Evolutionary conservation across 192 early-diverging fungal species (phyloP).

Genomic region (Rhizophagus sp.): DNA sequence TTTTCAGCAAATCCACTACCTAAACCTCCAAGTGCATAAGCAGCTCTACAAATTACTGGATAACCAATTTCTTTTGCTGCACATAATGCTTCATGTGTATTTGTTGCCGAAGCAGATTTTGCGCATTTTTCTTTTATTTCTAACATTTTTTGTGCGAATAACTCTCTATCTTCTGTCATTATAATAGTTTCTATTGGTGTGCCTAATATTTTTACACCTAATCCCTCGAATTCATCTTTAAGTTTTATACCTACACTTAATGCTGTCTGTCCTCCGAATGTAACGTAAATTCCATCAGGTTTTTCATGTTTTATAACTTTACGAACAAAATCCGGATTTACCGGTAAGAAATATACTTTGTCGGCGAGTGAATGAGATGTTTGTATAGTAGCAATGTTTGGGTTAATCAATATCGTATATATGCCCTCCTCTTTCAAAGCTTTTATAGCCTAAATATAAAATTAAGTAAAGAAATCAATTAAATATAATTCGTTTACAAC

Average conservation of each 20-base stretch:
- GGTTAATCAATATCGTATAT: slow-evolving; percentile 96
- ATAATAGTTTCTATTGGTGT: slow-evolving; percentile 93
- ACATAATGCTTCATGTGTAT: slow-evolving; percentile 80
- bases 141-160: slow-evolving; percentile 87
- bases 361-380: slow-evolving; percentile 92
- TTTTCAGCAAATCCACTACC: slow-evolving; percentile 93
- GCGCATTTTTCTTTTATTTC: slow-evolving; percentile 87
- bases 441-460: slow-evolving; percentile 84
- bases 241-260: slow-evolving; percentile 94
- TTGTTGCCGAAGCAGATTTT: slow-evolving; percentile 85
- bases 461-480: background rate
- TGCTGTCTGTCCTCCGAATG: slow-evolving; percentile 97
- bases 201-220: slow-evolving; percentile 89
- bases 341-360: slow-evolving; percentile 93
- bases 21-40: slow-evolving; percentile 94
- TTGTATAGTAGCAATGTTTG: slow-evolving; percentile 99
- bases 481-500: background rate
- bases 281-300: slow-evolving; percentile 93
- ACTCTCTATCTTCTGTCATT: slow-evolving; percentile 91
- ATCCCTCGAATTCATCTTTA: slow-evolving; percentile 78
- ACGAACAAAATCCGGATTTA: slow-evolving; percentile 88
- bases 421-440: slow-evolving; percentile 90
- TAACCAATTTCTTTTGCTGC: slow-evolving; percentile 88
- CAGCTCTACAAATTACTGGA: slow-evolving; percentile 93
- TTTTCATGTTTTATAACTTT: slow-evolving; percentile 92